Evolutionary conservation across 148 eudicot genomes (phyloP).

Genomic region (Nepenthes mirabilis): DNA sequence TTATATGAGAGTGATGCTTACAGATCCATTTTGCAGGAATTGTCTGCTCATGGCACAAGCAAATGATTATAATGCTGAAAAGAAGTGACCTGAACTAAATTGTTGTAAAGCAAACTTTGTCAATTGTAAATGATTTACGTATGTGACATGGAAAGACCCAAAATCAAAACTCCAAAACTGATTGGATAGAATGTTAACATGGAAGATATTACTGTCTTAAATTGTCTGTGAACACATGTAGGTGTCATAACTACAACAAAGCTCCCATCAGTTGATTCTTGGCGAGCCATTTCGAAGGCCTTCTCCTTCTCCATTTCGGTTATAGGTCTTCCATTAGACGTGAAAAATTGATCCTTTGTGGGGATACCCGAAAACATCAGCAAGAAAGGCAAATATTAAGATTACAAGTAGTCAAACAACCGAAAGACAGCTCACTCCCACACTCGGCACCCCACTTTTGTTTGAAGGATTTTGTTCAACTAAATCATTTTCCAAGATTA

Average conservation of each 20-base stretch:
- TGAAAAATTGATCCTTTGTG: constrained; percentile 1
- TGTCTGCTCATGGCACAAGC: constrained; percentile 11
- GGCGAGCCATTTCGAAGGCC: constrained; percentile 16
- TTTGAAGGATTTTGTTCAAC: background rate
- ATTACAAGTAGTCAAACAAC: background rate
- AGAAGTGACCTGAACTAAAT: background rate
- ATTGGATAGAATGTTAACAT: background rate
- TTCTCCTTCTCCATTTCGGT: constrained; percentile 17
- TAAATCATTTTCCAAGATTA: background rate
- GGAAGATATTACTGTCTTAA: constrained; percentile 20
- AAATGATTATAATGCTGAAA: background rate
- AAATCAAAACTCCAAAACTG: background rate
- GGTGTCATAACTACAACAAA: constrained; percentile 21
- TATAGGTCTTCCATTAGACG: constrained; percentile 24
- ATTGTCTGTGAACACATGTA: constrained; percentile 22
- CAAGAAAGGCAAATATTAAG: background rate
- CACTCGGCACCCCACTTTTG: background rate
- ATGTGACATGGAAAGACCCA: background rate
- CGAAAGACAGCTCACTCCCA: background rate
- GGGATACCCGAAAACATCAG: background rate
- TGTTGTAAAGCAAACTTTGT: background rate
- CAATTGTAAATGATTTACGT: background rate
- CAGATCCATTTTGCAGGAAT: constrained; percentile 26
- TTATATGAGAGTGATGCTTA: background rate
- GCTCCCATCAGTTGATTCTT: constrained; percentile 8